Conservation (phyloP, 106 monocot genomes). For the Agapanthus africanus region DNA sequence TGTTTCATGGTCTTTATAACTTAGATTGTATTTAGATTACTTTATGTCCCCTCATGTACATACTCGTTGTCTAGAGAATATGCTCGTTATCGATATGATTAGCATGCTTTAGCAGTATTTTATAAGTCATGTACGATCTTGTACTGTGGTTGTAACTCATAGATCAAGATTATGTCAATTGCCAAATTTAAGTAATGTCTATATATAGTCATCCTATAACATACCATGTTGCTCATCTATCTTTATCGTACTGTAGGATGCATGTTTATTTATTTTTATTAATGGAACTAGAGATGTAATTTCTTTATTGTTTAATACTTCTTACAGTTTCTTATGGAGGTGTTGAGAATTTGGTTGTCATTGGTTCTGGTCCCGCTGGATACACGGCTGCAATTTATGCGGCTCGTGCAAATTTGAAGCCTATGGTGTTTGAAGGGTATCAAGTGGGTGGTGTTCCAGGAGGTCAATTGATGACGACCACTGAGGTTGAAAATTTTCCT, state of each 20-base stretch:
- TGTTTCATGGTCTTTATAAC: background rate
- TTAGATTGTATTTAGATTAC: no score
- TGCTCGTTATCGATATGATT: background rate
- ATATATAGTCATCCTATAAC: background rate
- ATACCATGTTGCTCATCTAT: background rate
- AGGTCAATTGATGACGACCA: constrained; percentile 96
- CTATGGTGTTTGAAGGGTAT: constrained; percentile 91
- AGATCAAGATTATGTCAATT: background rate
- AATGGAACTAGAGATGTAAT: background rate
- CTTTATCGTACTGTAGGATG: background rate
- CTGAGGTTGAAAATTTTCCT: constrained; percentile 96
- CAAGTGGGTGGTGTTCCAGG: constrained; percentile 97
- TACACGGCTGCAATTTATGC: constrained; percentile 97
- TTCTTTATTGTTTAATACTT: constrained; percentile 1
- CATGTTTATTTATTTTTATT: background rate
- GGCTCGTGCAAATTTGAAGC: constrained; percentile 93
- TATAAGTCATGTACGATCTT: background rate
- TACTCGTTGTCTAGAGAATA: no score
- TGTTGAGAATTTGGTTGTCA: constrained; percentile 87
- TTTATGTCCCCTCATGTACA: no score
- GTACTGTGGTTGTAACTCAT: no score
- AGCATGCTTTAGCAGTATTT: background rate
- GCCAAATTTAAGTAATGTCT: background rate
- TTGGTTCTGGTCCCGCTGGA: constrained; percentile 96
- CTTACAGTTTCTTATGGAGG: constrained; percentile 34